Evolutionary conservation across 306 rosid genomes (phyloP), one percentile per base, ranked within the genome.

Genomic region (Glycyrrhiza uralensis): DNA sequence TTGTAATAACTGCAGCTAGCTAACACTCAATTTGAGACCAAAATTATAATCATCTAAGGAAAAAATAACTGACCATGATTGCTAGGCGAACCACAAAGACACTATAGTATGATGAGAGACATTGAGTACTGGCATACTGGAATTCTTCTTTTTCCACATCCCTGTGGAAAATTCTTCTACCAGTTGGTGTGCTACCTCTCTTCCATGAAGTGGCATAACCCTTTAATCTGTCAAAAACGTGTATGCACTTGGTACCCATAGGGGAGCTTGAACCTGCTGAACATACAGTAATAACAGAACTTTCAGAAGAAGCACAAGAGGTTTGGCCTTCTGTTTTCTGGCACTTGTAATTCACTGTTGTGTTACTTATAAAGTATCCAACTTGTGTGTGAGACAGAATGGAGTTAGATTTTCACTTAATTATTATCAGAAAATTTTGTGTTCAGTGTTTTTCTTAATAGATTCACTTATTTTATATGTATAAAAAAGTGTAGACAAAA

Each of bases 51-150:
- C 50, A 61, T 33, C 4, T 1, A 15, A 2, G 28, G 18, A 51
- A 29, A 70, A 39, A 13, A 7, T 49, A 17, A 87, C 87, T 57
- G 10, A 93, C 98, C 98, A 93, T 93, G 75, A 93, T 93, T 14
- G 98, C 98, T 0, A 93, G 89, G 60, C 98, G 98, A 79, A 95
- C 98, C 14, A 90, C 98, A 60, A 92, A 92, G 76, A 93, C 98
- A 58, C 98, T 93, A 82, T 93, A 93, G 56, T 90, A 93, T 3
- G 96, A 88, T 12, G 98, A 93, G 66, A 93, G 93, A 35, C 98
- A 93, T n/a, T 79, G 83, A 67, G 93, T 69, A 63, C 17, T 87
- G 2, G 85, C 81, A 78, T 84, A 84, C 51, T 84, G 96, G 38
- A 93, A 85, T 57, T 93, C 96, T 72, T 90, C 93, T 42, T 87